Percentiles rank a stretch among this genome's conserved stretches.
phyloP scores from a whole-genome alignment of 768 basidiomycete species.

The Leucocoprinus sp. region DNA sequence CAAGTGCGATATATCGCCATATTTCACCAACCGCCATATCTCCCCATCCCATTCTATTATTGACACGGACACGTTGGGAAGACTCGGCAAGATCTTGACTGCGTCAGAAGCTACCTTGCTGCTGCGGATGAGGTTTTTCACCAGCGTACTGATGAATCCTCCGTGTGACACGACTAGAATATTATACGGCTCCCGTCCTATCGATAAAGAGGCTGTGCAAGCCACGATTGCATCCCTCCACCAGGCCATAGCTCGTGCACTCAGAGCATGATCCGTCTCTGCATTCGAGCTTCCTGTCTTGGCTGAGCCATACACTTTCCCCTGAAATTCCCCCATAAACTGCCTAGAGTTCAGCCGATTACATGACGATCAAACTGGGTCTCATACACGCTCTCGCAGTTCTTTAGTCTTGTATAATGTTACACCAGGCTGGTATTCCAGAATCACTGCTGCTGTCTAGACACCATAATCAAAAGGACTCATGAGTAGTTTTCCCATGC shows the following conservation, averaged over 20 bases:
- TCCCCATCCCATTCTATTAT: constrained; percentile 43
- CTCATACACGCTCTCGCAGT: constrained; percentile 58
- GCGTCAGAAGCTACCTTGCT: constrained; percentile 28
- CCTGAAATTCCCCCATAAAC: constrained; percentile 60
- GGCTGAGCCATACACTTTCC: constrained; percentile 19
- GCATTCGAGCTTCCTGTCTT: constrained; percentile 19
- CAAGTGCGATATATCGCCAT: constrained; percentile 51
- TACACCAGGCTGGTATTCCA: constrained; percentile 43
- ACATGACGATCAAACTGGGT: neutral
- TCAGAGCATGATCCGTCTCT: constrained; percentile 35
- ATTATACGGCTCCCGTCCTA: constrained; percentile 21
- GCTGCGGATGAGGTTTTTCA: constrained; percentile 37
- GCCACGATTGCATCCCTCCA: constrained; percentile 41
- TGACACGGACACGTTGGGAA: constrained; percentile 50
- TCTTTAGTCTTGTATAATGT: constrained; percentile 33
- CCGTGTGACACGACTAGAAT: constrained; percentile 64
- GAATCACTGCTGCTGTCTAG: constrained; percentile 62
- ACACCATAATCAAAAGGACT: neutral
- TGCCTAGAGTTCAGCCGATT: constrained; percentile 17
- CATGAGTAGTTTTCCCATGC: neutral
- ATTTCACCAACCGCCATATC: constrained; percentile 38
- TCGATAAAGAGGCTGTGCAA: constrained; percentile 12
- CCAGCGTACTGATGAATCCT: constrained; percentile 48
- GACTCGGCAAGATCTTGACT: constrained; percentile 27
- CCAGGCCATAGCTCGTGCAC: constrained; percentile 48